Base-by-base conservation (phyloP, 2,329 filamentous ascomycete genomes). In the Sclerotiophoma versabilis region DNA sequence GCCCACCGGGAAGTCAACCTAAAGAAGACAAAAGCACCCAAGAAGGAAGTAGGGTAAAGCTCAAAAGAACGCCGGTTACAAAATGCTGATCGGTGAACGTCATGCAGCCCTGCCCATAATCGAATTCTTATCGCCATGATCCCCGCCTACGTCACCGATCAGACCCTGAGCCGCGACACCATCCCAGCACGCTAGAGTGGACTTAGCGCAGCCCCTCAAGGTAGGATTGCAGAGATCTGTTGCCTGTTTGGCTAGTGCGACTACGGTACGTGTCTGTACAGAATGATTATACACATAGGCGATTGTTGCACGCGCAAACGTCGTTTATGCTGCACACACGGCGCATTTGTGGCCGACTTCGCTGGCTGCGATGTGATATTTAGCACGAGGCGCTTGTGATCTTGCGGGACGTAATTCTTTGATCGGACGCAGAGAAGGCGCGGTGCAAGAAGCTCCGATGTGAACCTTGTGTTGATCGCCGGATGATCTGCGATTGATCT, bases 141-240 rank as follows among this genome's bases (percentile, higher is more conserved):
- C 41, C 41, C 43, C 43, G 43, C 49, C 34, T 47, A 47, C 43
- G 49, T 47, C 43, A 47, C 49, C 43, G 32, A 53, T 47, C 34
- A 52, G 23, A 52, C 36, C 36, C 42, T 32, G 26, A 33, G 27
- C 15, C 2, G n/a, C 19, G 17, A 8, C 19, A 41, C 36, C 19
- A 26, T n/a, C 19, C 17, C 2, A n/a, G 20, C 22, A n/a, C 12
- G 20, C 17, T 49, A 49, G 46, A 22, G 46, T 37, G 20, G 32
- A 37, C 32, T 11, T 19, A 48, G 39, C 25, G 34, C 34, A 25
- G 44, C 43, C 43, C 23, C 29, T 10, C 33, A 33, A n/a, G n/a
- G n/a, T n/a, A n/a, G n/a, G n/a, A n/a, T n/a, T n/a, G n/a, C 3
- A 17, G 22, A 17, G 37, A 39, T 27, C 20, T n/a, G n/a, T n/a